Evolutionary conservation across 2,329 filamentous ascomycete species (phyloP), one percentile per base, ranked within the genome.

Genomic region (Paraphoma chrysanthemicola): DNA sequence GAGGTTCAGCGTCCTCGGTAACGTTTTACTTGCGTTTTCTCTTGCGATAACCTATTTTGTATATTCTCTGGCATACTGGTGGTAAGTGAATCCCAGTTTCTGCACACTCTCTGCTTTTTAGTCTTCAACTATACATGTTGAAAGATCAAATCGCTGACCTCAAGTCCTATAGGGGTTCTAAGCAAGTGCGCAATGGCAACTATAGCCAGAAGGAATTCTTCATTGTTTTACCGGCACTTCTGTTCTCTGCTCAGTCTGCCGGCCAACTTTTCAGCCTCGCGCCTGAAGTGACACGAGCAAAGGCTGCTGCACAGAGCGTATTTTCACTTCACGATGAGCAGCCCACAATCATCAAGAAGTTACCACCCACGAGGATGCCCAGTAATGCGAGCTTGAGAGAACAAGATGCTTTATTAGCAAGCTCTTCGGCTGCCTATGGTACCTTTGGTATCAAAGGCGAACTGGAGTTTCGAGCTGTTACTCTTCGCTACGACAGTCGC

Each of bases 11-110:
- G 56, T 78, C 4, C 68, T 72, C 6, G 77, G 77, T 1, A 82
- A 81, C 42, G 71, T 76, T 2, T 52, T 81, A 12, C 72, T 82
- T 17, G 78, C 79, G 1, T 77, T 81, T 47, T 80, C 79, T 4
- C 70, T 81, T 23, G 77, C 79, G 0, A 72, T 81, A 16, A 80
- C 79, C 0, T 81, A 81, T 58, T 81, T 81, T 59, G 77, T 81
- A 1, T 81, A 82, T 56, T 80, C 80, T 31, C 62, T 82, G 31
- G 80, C 80, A 28, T 82, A 82, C 63, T 82, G 79, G 79, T 82
- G 80, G 79, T 66, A 59, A 58, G 63, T 60, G 11, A 28, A 12
- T 39, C 68, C 62, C 44, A 23, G 23, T 2, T 23, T 5, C 23
- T 23, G 3, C 23, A 23, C 23, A 23, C 23, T 2, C 23, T 23